phyloP scores from a whole-genome alignment of 2,329 filamentous ascomycete species.

The Cordyceps cicadae region DNA sequence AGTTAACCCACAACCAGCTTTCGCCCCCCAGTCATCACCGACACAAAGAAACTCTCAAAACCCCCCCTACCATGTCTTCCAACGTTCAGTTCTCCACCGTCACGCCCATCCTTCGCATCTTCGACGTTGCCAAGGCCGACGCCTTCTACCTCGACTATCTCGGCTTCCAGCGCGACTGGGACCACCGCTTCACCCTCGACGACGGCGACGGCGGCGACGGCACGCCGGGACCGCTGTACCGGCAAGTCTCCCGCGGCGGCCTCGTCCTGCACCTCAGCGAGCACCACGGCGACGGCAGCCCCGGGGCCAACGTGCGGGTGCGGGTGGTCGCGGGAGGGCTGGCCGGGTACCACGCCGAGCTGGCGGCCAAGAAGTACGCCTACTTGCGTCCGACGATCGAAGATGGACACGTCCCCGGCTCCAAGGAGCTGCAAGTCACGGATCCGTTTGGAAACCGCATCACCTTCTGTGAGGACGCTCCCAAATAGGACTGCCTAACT shows the following conservation, averaged over 20 bases:
- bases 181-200: slow-evolving; percentile 13
- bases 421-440: slow-evolving; percentile 12
- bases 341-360: slow-evolving; percentile 11
- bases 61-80: background rate
- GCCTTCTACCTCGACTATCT: slow-evolving; percentile 17
- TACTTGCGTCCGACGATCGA: slow-evolving; percentile 16
- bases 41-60: too few relatives aligned
- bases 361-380: slow-evolving; percentile 13
- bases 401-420: background rate
- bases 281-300: slow-evolving; percentile 17
- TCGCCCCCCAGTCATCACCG: too few relatives aligned
- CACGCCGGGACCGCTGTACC: slow-evolving; percentile 15
- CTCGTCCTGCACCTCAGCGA: slow-evolving; percentile 16
- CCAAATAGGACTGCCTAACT: too few relatives aligned
- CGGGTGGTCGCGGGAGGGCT: slow-evolving; percentile 5
- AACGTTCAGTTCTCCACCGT: slow-evolving; percentile 11
- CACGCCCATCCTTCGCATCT: slow-evolving; percentile 16
- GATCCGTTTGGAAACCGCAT: slow-evolving; percentile 17
- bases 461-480: slow-evolving; percentile 12
- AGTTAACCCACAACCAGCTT: too few relatives aligned
- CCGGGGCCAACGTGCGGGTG: slow-evolving; percentile 12
- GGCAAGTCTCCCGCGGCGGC: slow-evolving; percentile 14
- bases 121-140: slow-evolving; percentile 16
- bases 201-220: background rate
- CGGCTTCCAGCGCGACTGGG: slow-evolving; percentile 16